A percentile compares a stretch with the other conserved stretches of the same genome.
These are phyloP conservation scores for Xerocomus brunneocitrinus DNA, from an alignment of 768 basidiomycete species.

Conservation along the genomic window DNA sequence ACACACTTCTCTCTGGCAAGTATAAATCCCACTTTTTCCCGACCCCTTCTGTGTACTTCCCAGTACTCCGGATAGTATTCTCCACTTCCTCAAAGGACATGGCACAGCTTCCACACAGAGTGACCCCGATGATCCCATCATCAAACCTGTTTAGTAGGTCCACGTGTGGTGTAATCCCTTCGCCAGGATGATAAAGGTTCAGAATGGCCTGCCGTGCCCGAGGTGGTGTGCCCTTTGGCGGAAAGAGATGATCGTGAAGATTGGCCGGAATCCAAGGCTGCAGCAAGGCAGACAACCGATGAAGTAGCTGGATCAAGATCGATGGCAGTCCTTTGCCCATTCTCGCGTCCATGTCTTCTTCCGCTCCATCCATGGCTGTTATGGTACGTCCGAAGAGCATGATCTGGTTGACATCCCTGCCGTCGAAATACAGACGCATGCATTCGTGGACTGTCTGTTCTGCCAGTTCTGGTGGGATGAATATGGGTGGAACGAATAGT, in stretches of 20 bases:
- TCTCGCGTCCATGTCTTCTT: slow-evolving; percentile 11
- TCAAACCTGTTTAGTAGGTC: slow-evolving; percentile 82
- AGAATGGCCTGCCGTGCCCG: slow-evolving; percentile 80
- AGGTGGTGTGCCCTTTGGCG: slow-evolving; percentile 33
- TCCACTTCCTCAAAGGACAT: slow-evolving; percentile 61
- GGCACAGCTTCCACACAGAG: slow-evolving; percentile 71
- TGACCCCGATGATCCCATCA: slow-evolving; percentile 87
- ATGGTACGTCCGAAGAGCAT: slow-evolving; percentile 73
- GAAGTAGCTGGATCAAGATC: slow-evolving; percentile 51
- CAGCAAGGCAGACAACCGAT: slow-evolving; percentile 45
- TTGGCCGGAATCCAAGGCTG: slow-evolving; percentile 44
- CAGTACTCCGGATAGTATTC: not conserved
- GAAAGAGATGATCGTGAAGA: slow-evolving; percentile 59
- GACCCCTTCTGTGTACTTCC: not conserved
- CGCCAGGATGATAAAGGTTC: slow-evolving; percentile 84
- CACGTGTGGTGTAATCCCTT: slow-evolving; percentile 86
- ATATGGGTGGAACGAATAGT: slow-evolving; percentile 52
- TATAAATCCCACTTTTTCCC: slow-evolving; percentile 45
- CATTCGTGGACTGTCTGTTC: slow-evolving; percentile 48
- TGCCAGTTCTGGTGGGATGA: slow-evolving; percentile 49
- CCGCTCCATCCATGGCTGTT: slow-evolving; percentile 8
- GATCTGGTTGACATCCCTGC: slow-evolving; percentile 61
- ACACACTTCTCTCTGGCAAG: slow-evolving; percentile 69
- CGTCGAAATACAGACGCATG: slow-evolving; percentile 51
- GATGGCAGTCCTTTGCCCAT: slow-evolving; percentile 49